Base-by-base conservation (phyloP, 305 asterid species). In the Fraxinus angustifolia region DNA sequence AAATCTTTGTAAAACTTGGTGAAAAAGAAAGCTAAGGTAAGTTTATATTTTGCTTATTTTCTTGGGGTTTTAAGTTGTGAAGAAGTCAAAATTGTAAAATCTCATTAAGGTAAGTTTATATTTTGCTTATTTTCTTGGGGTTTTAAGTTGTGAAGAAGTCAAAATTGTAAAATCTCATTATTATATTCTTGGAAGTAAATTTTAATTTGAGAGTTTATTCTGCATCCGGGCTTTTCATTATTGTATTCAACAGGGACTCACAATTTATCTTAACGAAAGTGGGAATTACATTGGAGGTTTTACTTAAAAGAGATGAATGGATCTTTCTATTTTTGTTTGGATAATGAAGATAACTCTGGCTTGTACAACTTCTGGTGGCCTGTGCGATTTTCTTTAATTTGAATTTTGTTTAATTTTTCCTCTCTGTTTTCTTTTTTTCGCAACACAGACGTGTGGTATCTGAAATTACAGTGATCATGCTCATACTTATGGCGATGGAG, bases 401-500 rank as follows among this genome's bases (percentile, higher is more conserved):
- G 58, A 48, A 48, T 48, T 48, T 48, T 19, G 58, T 48, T 48
- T 48, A 48, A 56, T 6, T 17, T 56, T 56, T 6, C 67, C 10
- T 56, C 67, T 56, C 56, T n/a, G 8, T 53, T 17, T 16, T 56
- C 67, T 1, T 56, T 56, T 56, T 56, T 50, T 30, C 5, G 4
- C 19, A 50, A 16, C 67, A 56, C 11, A n/a, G 50, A 11, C 4
- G 16, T 42, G 67, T 56, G 67, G 67, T n/a, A 56, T 17, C 67
- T 56, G 67, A 56, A 56, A 56, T 56, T 56, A 78, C 81, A 75
- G 58, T 30, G 84, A 75, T 45, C 75, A 30, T 75, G 85, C 80
- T 58, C 81, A 83, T 82, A 60, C 31, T 73, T 76, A 73, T 78
- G 78, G 72, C 23, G 82, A 80, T 86, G 83, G 60, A 71, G 87